Conservation (phyloP, 2,329 filamentous ascomycete species). For the Fusarium buxicola region DNA sequence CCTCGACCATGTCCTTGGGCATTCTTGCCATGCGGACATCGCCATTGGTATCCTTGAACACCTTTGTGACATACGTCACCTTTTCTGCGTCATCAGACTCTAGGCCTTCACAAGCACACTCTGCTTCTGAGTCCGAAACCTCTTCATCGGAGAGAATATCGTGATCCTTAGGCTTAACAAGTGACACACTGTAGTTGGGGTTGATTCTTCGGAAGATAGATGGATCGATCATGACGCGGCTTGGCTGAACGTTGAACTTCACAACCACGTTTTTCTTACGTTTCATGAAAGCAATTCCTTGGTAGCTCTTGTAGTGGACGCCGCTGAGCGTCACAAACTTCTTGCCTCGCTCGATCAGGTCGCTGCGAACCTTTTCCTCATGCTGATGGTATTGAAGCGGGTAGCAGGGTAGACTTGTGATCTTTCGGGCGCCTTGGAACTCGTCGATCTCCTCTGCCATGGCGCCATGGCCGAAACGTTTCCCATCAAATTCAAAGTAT, state of each 20-base stretch:
- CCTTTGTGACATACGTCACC: conserved; percentile 62
- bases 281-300: conserved; percentile 88
- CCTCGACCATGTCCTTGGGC: conserved; percentile 47
- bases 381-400: conserved; percentile 85
- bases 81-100: conserved; percentile 57
- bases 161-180: conserved; percentile 78
- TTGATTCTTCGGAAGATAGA: conserved; percentile 85
- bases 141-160: conserved; percentile 66
- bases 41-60: conserved; percentile 60
- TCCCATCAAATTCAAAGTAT: conserved; percentile 91
- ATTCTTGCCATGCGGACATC: conserved; percentile 49
- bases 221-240: conserved; percentile 89
- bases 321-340: conserved; percentile 85
- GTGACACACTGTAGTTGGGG: conserved; percentile 84
- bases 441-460: conserved; percentile 75
- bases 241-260: conserved; percentile 88
- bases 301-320: conserved; percentile 84
- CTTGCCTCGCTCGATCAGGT: conserved; percentile 83
- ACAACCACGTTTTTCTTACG: conserved; percentile 72
- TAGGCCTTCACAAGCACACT: conserved; percentile 54
- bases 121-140: conserved; percentile 56
- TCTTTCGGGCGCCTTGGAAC: conserved; percentile 86
- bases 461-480: conserved; percentile 81
- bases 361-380: conserved; percentile 69
- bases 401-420: conserved; percentile 80